A percentile compares a stretch with the other conserved stretches of the same genome.
These are phyloP conservation scores for Viola pubescens DNA, from an alignment of 441 rosid genomes.

Conservation along the genomic window DNA sequence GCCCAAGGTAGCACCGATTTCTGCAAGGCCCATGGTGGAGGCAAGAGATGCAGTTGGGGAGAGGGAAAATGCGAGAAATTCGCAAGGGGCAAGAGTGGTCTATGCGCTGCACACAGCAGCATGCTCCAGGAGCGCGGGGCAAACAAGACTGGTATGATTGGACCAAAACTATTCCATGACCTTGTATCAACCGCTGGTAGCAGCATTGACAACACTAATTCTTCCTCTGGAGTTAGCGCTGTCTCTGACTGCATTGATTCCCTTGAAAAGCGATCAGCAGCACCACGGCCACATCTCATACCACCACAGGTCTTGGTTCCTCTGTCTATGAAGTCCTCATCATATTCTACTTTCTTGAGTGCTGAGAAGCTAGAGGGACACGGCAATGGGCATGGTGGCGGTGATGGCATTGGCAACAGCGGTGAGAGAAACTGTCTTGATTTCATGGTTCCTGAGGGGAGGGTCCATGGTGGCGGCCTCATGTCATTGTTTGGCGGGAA, in stretches of 20 bases:
- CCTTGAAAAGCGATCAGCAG: slow-evolving; percentile 29
- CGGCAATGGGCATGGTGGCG: slow-evolving; percentile 19
- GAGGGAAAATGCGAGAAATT: slow-evolving; percentile 83
- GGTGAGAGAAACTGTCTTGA: slow-evolving; percentile 32
- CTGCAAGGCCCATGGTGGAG: slow-evolving; percentile 91
- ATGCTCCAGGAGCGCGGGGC: slow-evolving; percentile 42
- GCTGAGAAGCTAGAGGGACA: slow-evolving; percentile 37
- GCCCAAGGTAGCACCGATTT: slow-evolving; percentile 95
- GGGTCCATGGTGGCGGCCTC: slow-evolving; percentile 94
- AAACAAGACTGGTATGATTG: slow-evolving; percentile 50
- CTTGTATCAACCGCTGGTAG: slow-evolving; percentile 53
- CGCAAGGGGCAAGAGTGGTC: slow-evolving; percentile 86
- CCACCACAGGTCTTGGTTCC: slow-evolving; percentile 89
- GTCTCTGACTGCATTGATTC: slow-evolving; percentile 60
- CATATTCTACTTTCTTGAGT: slow-evolving; percentile 28
- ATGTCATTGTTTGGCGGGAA: slow-evolving; percentile 77
- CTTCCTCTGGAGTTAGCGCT: slow-evolving; percentile 53
- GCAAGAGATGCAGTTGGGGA: slow-evolving; percentile 77
- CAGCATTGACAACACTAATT: slow-evolving; percentile 43
- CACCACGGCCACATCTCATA: slow-evolving; percentile 53
- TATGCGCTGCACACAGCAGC: slow-evolving; percentile 87
- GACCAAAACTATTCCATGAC: slow-evolving; percentile 76
- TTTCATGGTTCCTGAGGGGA: slow-evolving; percentile 73
- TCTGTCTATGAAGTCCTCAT: slow-evolving; percentile 63
- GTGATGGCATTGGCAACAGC: slow-evolving; percentile 9